Conservation (phyloP, 2,329 filamentous ascomycete species). For the Trichoderma semiorbis region DNA sequence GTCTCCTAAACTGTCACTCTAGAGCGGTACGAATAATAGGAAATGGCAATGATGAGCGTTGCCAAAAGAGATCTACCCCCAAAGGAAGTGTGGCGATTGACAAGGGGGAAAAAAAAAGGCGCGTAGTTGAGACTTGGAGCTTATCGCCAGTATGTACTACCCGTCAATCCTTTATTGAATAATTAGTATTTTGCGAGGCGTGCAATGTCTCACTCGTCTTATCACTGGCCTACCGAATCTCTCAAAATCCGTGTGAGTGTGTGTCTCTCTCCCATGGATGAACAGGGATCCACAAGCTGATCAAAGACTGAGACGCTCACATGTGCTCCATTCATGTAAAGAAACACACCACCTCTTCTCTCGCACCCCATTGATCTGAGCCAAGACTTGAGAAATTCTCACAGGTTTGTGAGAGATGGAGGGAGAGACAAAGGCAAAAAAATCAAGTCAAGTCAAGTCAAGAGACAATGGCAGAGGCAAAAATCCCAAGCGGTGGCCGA, state of each 20-base stretch:
- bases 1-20: background rate
- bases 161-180: background rate
- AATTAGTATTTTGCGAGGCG: background rate
- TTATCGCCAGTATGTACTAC: background rate
- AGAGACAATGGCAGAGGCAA: background rate
- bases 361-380: background rate
- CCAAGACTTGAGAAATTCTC: background rate
- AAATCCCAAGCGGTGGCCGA: background rate
- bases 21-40: background rate
- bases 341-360: background rate
- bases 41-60: constrained; percentile 3
- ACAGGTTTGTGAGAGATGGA: background rate
- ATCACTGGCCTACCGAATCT: background rate
- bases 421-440: background rate
- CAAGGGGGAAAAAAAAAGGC: background rate
- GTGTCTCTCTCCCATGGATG: background rate
- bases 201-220: constrained; percentile 4
- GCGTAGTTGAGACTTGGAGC: background rate
- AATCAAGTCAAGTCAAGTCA: background rate
- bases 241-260: background rate
- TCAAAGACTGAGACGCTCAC: background rate
- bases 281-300: background rate
- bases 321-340: background rate
- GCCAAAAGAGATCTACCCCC: background rate
- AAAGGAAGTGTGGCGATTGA: background rate